These are phyloP conservation scores for Mortierella sp. DNA, from an alignment of 371 early-diverging fungal genomes.

Conservation along the genomic window DNA sequence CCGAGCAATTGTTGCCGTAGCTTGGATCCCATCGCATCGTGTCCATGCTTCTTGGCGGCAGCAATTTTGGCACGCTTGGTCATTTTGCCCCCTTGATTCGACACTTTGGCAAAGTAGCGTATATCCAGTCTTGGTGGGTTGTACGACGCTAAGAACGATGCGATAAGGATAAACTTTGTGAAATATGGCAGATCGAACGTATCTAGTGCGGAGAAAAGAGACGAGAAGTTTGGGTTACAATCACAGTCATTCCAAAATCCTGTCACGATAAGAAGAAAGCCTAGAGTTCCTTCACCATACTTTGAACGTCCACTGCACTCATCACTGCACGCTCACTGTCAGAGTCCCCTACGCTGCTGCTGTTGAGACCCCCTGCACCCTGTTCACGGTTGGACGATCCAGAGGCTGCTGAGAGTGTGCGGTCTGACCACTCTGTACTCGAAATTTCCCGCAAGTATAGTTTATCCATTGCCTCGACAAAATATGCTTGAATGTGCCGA, in stretches of 20 bases:
- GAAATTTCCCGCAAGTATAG: slow-evolving; percentile 88
- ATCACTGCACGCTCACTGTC: slow-evolving; percentile 40
- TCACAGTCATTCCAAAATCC: no score
- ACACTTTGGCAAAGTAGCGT: slow-evolving; percentile 79
- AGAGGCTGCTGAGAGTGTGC: slow-evolving; percentile 33
- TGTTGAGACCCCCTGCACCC: no score
- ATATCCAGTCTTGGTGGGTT: slow-evolving; percentile 90
- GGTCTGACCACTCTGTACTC: slow-evolving; percentile 79
- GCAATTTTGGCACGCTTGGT: slow-evolving; percentile 60
- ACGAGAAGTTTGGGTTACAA: no score
- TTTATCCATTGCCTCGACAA: slow-evolving; percentile 82
- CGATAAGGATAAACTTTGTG: slow-evolving; percentile 86
- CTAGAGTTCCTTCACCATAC: slow-evolving; percentile 12
- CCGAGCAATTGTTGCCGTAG: slow-evolving; percentile 89
- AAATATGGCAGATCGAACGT: slow-evolving; percentile 79
- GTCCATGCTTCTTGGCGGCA: slow-evolving; percentile 57
- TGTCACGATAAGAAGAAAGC: no score
- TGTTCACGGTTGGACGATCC: no score
- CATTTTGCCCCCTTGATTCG: slow-evolving; percentile 64
- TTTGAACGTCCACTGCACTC: slow-evolving; percentile 38
- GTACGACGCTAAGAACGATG: slow-evolving; percentile 91
- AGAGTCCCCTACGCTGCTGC: slow-evolving; percentile 7
- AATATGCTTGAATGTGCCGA: slow-evolving; percentile 76
- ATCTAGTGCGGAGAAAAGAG: slow-evolving; percentile 29
- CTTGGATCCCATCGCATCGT: slow-evolving; percentile 57